These are phyloP conservation scores for Xylaria longipes DNA, from an alignment of 495 filamentous ascomycete genomes.

Conservation along the genomic window DNA sequence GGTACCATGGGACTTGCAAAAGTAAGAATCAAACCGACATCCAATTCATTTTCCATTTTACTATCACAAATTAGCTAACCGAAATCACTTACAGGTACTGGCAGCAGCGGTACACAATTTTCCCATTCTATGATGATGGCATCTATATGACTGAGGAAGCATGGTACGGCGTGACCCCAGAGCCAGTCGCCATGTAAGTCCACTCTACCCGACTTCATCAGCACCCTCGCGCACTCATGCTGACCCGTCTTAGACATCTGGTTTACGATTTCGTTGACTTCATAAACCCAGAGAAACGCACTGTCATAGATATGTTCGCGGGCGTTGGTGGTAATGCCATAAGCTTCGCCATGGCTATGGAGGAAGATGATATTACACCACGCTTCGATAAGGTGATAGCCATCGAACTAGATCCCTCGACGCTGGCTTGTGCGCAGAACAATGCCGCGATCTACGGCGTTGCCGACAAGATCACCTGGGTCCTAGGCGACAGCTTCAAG, in stretches of 20 bases:
- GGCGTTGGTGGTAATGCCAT: conserved; percentile 96
- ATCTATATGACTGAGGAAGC: conserved; percentile 89
- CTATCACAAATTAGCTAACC: background rate
- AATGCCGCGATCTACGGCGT: conserved; percentile 92
- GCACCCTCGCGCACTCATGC: conserved; percentile 18
- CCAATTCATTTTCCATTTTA: background rate
- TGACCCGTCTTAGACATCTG: conserved; percentile 64
- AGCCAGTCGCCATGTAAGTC: conserved; percentile 80
- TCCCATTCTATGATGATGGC: conserved; percentile 80
- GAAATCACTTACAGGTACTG: conserved; percentile 70
- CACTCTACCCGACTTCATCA: background rate
- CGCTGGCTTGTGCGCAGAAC: conserved; percentile 85
- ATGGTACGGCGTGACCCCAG: conserved; percentile 96
- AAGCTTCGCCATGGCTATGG: conserved; percentile 77
- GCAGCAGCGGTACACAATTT: conserved; percentile 83
- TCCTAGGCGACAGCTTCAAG: conserved; percentile 81
- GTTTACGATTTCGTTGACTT: conserved; percentile 70
- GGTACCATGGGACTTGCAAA: conserved; percentile 78
- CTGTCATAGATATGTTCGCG: conserved; percentile 85
- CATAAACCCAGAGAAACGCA: conserved; percentile 51
- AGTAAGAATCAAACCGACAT: conserved; percentile 53
- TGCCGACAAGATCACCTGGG: conserved; percentile 76
- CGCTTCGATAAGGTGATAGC: conserved; percentile 83
- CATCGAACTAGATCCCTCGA: conserved; percentile 79
- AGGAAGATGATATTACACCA: conserved; percentile 32